These are phyloP conservation scores for Lasiodiplodia theobromae DNA, from an alignment of 2,329 filamentous ascomycete species.

Conservation along the genomic window DNA sequence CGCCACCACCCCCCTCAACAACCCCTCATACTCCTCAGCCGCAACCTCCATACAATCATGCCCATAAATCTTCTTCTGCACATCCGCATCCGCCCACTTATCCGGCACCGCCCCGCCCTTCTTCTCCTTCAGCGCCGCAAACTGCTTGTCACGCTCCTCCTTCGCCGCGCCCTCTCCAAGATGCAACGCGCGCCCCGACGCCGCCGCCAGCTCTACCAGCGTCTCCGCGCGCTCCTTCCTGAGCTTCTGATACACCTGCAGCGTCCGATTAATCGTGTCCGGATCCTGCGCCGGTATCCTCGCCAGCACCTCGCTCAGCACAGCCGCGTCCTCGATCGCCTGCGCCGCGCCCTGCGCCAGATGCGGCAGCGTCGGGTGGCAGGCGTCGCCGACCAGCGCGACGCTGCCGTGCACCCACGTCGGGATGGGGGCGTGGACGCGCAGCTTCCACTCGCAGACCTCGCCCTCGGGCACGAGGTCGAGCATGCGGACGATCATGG, in stretches of 20 bases:
- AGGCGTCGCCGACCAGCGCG: constrained; percentile 66
- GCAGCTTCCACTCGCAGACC: constrained; percentile 71
- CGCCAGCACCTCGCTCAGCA: constrained; percentile 60
- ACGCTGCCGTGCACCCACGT: constrained; percentile 65
- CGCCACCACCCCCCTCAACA: constrained; percentile 1
- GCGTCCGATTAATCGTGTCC: constrained; percentile 58
- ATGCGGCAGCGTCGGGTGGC: constrained; percentile 70
- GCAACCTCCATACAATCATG: constrained; percentile 54
- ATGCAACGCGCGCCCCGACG: constrained; percentile 62
- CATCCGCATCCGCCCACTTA: constrained; percentile 61
- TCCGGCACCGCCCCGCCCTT: constrained; percentile 53
- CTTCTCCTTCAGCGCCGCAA: constrained; percentile 53
- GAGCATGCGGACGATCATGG: constrained; percentile 66
- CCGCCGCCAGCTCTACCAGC: constrained; percentile 64
- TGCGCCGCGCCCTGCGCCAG: constrained; percentile 70
- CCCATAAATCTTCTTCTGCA: constrained; percentile 58
- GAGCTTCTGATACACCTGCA: constrained; percentile 64
- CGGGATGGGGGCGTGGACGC: constrained; percentile 66
- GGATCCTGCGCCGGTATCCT: constrained; percentile 54
- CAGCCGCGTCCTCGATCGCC: constrained; percentile 69
- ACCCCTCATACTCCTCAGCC: constrained; percentile 50
- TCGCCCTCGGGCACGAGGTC: constrained; percentile 69
- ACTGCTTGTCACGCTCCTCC: constrained; percentile 64
- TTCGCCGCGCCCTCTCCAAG: constrained; percentile 65
- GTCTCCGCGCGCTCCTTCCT: constrained; percentile 64